Base-by-base conservation (phyloP, 352 stramenopile species). In the Pythium grandisporangium region DNA sequence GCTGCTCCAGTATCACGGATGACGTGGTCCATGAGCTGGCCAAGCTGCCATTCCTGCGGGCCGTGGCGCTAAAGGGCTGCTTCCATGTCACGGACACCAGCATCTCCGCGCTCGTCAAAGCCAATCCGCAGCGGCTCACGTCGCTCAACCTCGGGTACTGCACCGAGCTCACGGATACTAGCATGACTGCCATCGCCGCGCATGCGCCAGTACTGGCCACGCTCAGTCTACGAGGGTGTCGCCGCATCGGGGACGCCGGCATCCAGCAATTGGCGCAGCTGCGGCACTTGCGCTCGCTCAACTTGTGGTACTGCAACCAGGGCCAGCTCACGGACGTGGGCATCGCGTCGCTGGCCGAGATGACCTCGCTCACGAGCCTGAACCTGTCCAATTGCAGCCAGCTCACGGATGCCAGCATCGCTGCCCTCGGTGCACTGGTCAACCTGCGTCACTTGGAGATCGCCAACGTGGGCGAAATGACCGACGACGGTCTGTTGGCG, bases 221-320 rank as follows among this genome's bases (percentile, higher is more conserved):
- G 24, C 60, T 87, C 34, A 84, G 58, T 45, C 64, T 87, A 13
- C 69, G 70, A 3, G 74, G 74, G 5, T 87, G 74, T 37, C 66
- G 58, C 6, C 64, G 71, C 26, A 61, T 87, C 34, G 65, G 66
- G 0, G 74, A 87, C 39, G 47, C 42, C 1, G 74, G 70, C 10
- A 75, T 84, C 45, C 55, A 41, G 14, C 51, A 67, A 6, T 56
- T 87, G 19, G 38, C 57, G 13, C 51, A 43, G 14, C 50, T 87
- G 5, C 32, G 41, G 21, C 44, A 64, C 14, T 46, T 87, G 12
- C 46, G 63, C 41, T 75, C 58, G 16, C 69, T 90, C 27, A 87
- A 87, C 16, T 45, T 90, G 4, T 90, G 73, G 76, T 90, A 90
- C 53, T 87, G 73, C 57, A 77, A 82, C 45, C 76, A 90, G 63